phyloP scores from a whole-genome alignment of 139 green algal genomes.

The Tetraselmis striata region DNA sequence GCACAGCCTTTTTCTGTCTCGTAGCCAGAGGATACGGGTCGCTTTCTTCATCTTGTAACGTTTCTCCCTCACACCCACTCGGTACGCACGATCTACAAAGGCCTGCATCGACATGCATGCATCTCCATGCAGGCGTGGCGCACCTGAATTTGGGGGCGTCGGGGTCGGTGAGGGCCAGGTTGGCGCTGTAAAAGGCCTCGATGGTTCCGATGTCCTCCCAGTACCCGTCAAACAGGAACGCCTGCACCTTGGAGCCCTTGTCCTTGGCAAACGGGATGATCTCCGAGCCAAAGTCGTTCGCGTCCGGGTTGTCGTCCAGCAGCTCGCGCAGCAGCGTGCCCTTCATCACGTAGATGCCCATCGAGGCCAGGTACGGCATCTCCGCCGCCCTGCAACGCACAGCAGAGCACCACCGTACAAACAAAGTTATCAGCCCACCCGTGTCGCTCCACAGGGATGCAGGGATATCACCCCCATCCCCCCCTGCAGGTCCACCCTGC shows the following conservation, averaged over 20 bases:
- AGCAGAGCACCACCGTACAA: no score
- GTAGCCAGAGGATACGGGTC: no score
- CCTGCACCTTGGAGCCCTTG: conserved; percentile 66
- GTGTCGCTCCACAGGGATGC: no score
- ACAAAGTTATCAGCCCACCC: no score
- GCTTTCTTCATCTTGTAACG: no score
- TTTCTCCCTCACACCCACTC: no score
- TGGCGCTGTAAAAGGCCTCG: conserved; percentile 94
- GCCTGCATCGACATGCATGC: no score
- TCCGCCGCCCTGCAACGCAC: conserved; percentile 54
- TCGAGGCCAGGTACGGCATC: conserved; percentile 98
- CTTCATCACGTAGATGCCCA: conserved; percentile 97
- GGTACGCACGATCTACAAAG: no score
- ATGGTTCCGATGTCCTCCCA: conserved; percentile 95
- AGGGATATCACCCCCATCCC: no score
- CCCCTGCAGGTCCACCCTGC: no score
- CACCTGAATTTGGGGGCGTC: conserved; percentile 74
- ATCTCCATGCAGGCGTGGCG: not conserved
- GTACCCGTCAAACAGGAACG: conserved; percentile 78
- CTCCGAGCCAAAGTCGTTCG: conserved; percentile 80
- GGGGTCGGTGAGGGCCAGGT: conserved; percentile 85
- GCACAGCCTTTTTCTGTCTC: no score
- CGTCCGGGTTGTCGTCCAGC: conserved; percentile 54
- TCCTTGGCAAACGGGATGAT: conserved; percentile 78
- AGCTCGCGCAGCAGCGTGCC: conserved; percentile 51